These are phyloP conservation scores for Jackrogersella minutella DNA, from an alignment of 495 filamentous ascomycete genomes.

Conservation along the genomic window DNA sequence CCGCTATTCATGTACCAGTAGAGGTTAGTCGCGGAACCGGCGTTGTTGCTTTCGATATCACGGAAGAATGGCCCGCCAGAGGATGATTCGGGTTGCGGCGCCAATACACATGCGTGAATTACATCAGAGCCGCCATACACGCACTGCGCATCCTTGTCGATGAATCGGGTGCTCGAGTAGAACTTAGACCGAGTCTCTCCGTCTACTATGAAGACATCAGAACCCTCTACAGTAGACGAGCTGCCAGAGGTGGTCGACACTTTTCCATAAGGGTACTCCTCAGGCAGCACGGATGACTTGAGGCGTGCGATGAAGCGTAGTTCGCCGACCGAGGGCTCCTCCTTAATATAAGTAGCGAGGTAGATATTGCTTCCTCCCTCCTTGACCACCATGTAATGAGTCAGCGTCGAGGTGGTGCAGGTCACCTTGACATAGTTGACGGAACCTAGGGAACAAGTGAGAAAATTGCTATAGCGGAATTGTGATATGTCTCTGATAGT, in stretches of 20 bases:
- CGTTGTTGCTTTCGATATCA: conserved; percentile 73
- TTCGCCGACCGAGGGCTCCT: conserved; percentile 67
- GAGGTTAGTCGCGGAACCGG: conserved; percentile 62
- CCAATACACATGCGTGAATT: conserved; percentile 61
- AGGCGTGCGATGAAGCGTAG: conserved; percentile 71
- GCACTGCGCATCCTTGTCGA: conserved; percentile 72
- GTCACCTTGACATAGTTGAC: conserved; percentile 67
- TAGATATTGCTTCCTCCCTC: conserved; percentile 66
- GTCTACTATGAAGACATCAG: conserved; percentile 67
- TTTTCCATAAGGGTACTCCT: conserved; percentile 60
- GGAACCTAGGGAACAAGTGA: conserved; percentile 37
- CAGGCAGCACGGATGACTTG: conserved; percentile 61
- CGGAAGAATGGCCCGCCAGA: conserved; percentile 69
- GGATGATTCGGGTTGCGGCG: conserved; percentile 59
- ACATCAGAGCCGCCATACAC: conserved; percentile 56
- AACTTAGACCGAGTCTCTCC: conserved; percentile 73
- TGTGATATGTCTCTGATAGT: background rate
- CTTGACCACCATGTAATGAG: conserved; percentile 69
- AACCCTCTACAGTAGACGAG: conserved; percentile 64
- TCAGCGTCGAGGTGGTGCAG: conserved; percentile 65
- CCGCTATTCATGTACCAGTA: conserved; percentile 77
- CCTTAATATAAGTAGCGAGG: conserved; percentile 70
- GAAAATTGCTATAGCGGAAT: conserved; percentile 7
- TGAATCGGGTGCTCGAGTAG: conserved; percentile 71
- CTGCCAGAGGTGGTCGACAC: conserved; percentile 61